Evolutionary conservation across 768 basidiomycete species (phyloP), one percentile per base, ranked within the genome.

Genomic region (Naganishia randhawae): DNA sequence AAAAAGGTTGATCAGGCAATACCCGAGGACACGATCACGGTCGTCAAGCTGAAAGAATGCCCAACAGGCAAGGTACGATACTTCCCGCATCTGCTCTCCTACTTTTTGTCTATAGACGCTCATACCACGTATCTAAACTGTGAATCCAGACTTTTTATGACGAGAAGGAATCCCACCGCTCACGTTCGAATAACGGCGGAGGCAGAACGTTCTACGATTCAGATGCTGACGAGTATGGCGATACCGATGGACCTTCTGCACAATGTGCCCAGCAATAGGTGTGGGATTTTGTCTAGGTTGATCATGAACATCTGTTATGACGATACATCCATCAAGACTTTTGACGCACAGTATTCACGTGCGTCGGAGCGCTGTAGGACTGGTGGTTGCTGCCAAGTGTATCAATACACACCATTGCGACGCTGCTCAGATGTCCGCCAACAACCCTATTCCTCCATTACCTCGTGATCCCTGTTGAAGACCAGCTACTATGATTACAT

Each of bases 1-100:
- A 61, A 61, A 29, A 61, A 61, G 57, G 57, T 61, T 17, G 57
- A 61, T 29, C 57, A 61, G 57, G 57, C 57, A 27, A 61, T 61
- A 41, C 37, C 39, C 10, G 57, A 61, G 25, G 57, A 61, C 29
- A 61, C 4, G 5, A 61, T 61, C 41, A 42, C 57, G 16, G 39
- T 61, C 25, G 57, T 61, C 37, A 61, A 61, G 37, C 9, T 61
- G 37, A 61, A 61, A 29, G 57, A 61, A 42, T 61, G 57, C 22
- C 57, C 57, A 8, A 61, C 35, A 11, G 57, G 57, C 57, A 61
- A 61, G 57, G 57, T 61, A 29, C 41, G 57, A 41, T 61, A 4
- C 14, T n/a, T 22, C n/a, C 7, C 25, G 10, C 3, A 2, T 39
- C 14, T 27, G 29, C 19, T 39, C 19, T 3, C 27, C 54, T 14